Percentiles rank a stretch among this genome's conserved stretches.
Conservation (phyloP, 169 alveolate species). For the Plasmodium gonderi region DNA sequence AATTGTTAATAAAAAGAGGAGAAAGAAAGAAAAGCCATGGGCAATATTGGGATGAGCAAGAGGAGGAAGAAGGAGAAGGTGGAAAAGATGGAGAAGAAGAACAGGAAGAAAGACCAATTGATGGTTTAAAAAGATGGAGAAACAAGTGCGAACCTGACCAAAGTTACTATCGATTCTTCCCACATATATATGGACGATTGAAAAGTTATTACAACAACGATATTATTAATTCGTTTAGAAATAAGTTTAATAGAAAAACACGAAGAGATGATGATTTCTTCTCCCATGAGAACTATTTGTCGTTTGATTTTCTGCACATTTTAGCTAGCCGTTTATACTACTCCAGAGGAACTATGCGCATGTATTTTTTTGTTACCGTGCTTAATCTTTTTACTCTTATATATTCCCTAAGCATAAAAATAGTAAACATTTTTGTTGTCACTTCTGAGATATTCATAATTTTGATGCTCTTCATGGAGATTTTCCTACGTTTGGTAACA, state of each 20-base stretch:
- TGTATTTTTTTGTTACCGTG: slow-evolving; percentile 34
- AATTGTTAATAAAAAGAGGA: slow-evolving; percentile 16
- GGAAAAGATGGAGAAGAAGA: not conserved
- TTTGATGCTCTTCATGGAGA: slow-evolving; percentile 32
- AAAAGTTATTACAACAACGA: not conserved
- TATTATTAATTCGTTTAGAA: not conserved
- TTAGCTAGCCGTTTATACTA: slow-evolving; percentile 60
- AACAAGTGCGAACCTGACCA: too few relatives aligned
- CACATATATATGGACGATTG: not conserved
- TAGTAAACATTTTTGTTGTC: slow-evolving; percentile 31
- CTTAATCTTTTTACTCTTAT: slow-evolving; percentile 31
- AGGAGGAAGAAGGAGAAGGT: not conserved
- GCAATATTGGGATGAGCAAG: not conserved
- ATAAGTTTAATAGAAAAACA: not conserved
- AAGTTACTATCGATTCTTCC: not conserved
- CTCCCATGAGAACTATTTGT: not conserved
- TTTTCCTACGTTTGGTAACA: slow-evolving; percentile 39
- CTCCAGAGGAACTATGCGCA: slow-evolving; percentile 22
- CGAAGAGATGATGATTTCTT: slow-evolving; percentile 9
- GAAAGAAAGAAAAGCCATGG: not conserved
- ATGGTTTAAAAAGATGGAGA: not conserved
- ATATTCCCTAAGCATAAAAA: slow-evolving; percentile 6
- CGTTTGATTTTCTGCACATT: slow-evolving; percentile 28
- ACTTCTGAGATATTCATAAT: slow-evolving; percentile 51
- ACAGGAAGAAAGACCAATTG: not conserved